Conservation (phyloP, 2,329 filamentous ascomycete species). For the Colletotrichum costaricense region DNA sequence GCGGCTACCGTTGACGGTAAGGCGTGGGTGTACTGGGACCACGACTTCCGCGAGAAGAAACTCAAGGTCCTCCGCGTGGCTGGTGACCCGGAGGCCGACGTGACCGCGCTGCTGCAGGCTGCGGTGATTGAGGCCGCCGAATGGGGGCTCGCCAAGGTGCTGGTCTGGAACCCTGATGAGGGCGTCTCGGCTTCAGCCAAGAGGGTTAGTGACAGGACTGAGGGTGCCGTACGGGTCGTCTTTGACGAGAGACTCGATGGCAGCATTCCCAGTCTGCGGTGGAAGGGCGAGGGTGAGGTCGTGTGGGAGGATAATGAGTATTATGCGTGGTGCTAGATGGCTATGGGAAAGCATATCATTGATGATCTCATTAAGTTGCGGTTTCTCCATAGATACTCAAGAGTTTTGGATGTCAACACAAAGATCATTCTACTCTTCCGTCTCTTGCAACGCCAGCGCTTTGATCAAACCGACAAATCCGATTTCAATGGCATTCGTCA, state of each 20-base stretch:
- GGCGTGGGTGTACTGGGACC: slow-evolving; percentile 49
- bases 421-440: neutral
- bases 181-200: slow-evolving; percentile 43
- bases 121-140: slow-evolving; percentile 47
- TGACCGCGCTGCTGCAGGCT: slow-evolving; percentile 45
- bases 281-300: slow-evolving; percentile 45
- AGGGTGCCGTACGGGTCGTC: slow-evolving; percentile 41
- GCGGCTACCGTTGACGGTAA: slow-evolving; percentile 41
- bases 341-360: neutral
- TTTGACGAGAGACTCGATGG: slow-evolving; percentile 45
- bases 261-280: slow-evolving; percentile 48
- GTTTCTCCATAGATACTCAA: neutral
- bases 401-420: neutral
- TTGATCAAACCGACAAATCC: slow-evolving; percentile 38
- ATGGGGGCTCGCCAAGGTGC: slow-evolving; percentile 46
- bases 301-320: slow-evolving; percentile 45
- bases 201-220: slow-evolving; percentile 52
- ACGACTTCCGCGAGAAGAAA: slow-evolving; percentile 46
- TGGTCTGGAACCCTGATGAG: slow-evolving; percentile 50
- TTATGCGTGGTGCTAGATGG: slow-evolving; percentile 41
- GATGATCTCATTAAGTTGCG: neutral
- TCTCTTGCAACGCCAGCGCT: slow-evolving; percentile 24
- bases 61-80: slow-evolving; percentile 44
- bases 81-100: slow-evolving; percentile 39
- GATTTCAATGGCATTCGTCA: slow-evolving; percentile 37